phyloP scores from a whole-genome alignment of 495 filamentous ascomycete genomes.

The Penicillium taxi region DNA sequence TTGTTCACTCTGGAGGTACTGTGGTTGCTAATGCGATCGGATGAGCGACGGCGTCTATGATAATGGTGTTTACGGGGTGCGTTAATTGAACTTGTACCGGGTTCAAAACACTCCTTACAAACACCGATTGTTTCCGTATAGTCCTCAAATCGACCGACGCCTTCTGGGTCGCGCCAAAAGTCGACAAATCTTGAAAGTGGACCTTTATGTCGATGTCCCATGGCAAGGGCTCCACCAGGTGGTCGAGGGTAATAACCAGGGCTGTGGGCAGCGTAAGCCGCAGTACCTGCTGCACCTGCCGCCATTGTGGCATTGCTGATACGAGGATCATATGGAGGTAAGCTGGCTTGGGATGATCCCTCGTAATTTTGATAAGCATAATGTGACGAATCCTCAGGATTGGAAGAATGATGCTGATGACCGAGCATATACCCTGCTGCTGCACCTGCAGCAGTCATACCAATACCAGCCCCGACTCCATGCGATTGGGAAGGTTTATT shows the following conservation, averaged over 20 bases:
- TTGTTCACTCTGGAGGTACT: constrained; percentile 44
- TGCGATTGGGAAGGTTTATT: constrained; percentile 24
- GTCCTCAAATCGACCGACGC: constrained; percentile 61
- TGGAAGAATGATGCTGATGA: constrained; percentile 35
- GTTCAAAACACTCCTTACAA: constrained; percentile 61
- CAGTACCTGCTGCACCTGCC: constrained; percentile 37
- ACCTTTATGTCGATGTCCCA: constrained; percentile 43
- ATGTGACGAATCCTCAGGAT: constrained; percentile 22
- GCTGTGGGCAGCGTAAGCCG: constrained; percentile 30
- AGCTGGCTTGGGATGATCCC: constrained; percentile 20
- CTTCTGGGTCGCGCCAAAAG: constrained; percentile 61
- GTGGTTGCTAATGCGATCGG: constrained; percentile 39
- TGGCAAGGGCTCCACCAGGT: constrained; percentile 30
- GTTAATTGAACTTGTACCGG: constrained; percentile 48
- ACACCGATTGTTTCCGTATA: constrained; percentile 67
- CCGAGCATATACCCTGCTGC: constrained; percentile 43
- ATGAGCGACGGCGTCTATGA: constrained; percentile 31
- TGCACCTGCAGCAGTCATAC: constrained; percentile 38
- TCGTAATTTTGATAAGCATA: constrained; percentile 27
- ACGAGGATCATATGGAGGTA: constrained; percentile 25
- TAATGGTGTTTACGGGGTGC: constrained; percentile 61
- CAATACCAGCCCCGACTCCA: constrained; percentile 30
- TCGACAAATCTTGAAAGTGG: constrained; percentile 51
- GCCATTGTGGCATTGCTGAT: constrained; percentile 37
- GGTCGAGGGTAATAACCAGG: constrained; percentile 19